Evolutionary conservation across 176 grass and related monocot species (phyloP).

Genomic region (Lolium rigidum): DNA sequence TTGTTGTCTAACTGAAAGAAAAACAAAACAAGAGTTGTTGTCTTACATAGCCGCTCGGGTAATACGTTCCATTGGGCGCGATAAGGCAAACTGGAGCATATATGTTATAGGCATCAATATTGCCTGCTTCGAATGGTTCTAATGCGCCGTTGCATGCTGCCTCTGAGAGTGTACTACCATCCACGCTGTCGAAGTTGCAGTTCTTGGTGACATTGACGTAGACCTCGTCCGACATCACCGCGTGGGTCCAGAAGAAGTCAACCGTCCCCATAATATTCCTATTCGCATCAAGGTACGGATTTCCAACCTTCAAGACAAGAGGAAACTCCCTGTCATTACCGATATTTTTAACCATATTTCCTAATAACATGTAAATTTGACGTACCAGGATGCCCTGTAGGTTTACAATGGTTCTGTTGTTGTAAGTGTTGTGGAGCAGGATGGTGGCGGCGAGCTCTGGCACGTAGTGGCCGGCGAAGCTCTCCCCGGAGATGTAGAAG

Average conservation of each 20-base stretch:
- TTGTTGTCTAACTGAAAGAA: too few species aligned
- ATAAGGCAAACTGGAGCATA: slow-evolving; percentile 49
- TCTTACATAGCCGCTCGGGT: slow-evolving; percentile 39
- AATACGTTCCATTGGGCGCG: slow-evolving; percentile 15
- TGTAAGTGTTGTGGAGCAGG: slow-evolving; percentile 46
- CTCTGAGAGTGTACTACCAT: background rate
- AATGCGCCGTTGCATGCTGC: background rate
- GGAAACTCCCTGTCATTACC: background rate
- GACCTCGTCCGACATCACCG: slow-evolving; percentile 46
- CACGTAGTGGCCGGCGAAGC: slow-evolving; percentile 58
- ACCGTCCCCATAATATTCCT: background rate
- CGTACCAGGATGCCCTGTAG: slow-evolving; percentile 50
- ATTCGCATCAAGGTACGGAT: slow-evolving; percentile 28
- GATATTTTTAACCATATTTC: background rate
- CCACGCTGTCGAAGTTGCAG: slow-evolving; percentile 1
- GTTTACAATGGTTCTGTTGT: slow-evolving; percentile 33
- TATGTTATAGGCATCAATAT: slow-evolving; percentile 38
- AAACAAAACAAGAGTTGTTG: background rate
- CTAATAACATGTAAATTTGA: background rate
- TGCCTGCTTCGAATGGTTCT: background rate
- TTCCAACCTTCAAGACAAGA: slow-evolving; percentile 44
- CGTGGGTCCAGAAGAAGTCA: slow-evolving; percentile 53
- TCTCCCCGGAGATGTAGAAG: slow-evolving; percentile 72
- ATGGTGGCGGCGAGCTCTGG: slow-evolving; percentile 48
- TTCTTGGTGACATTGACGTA: slow-evolving; percentile 36